Percentiles rank a stretch among this genome's conserved stretches.
Evolutionary conservation across 257 asterid species (phyloP).

Genomic region (Fraxinus quadrangulata): DNA sequence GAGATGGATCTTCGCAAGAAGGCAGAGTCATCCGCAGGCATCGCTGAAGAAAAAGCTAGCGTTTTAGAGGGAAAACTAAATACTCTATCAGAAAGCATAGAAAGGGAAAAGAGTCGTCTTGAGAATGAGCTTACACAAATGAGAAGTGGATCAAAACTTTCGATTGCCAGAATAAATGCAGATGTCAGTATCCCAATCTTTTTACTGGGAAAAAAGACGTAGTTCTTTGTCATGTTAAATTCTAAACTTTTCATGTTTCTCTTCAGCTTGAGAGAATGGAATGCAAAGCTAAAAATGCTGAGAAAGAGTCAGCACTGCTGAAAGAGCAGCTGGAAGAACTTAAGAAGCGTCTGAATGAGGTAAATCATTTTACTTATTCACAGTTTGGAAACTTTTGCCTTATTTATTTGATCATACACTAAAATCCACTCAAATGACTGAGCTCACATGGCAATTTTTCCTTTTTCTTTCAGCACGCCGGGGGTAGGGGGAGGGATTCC

Average conservation of each 20-base stretch:
- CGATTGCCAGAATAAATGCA: constrained; percentile 68
- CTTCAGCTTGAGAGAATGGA: constrained; percentile 85
- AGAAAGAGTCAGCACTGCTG: constrained; percentile 68
- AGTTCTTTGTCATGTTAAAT: constrained; percentile 22
- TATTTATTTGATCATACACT: constrained; percentile 5
- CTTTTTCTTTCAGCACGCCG: not conserved
- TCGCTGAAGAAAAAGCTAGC: constrained; percentile 78
- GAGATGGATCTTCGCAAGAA: constrained; percentile 78
- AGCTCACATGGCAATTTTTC: not conserved
- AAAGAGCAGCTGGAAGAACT: constrained; percentile 68
- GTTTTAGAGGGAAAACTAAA: constrained; percentile 63
- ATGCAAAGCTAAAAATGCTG: constrained; percentile 78
- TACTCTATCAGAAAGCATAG: constrained; percentile 61
- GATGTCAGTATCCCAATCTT: constrained; percentile 53
- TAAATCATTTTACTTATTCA: constrained; percentile 25
- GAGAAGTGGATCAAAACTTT: constrained; percentile 81
- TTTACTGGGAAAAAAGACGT: constrained; percentile 3
- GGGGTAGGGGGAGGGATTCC: not conserved
- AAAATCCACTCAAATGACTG: not conserved
- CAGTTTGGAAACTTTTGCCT: constrained; percentile 7
- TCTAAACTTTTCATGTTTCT: constrained; percentile 29
- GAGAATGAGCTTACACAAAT: constrained; percentile 75
- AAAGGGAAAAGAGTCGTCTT: constrained; percentile 69
- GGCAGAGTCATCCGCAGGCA: constrained; percentile 72
- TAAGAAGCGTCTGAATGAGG: constrained; percentile 67